Conservation (phyloP, 495 filamentous ascomycete genomes). For the Antarctomyces pellizariae region DNA sequence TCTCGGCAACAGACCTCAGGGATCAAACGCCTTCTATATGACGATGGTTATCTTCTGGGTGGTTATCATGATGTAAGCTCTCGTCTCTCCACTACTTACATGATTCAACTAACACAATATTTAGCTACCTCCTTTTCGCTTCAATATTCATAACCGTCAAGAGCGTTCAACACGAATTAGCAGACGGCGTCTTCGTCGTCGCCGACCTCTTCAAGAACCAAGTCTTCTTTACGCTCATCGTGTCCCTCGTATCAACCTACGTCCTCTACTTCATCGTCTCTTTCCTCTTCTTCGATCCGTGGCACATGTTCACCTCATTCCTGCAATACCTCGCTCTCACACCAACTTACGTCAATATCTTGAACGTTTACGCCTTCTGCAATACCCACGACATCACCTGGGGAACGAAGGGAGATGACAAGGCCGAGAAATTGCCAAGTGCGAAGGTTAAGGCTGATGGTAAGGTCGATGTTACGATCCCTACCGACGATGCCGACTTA, state of each 20-base stretch:
- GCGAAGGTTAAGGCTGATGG: slow-evolving; percentile 74
- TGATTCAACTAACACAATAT: slow-evolving; percentile 3
- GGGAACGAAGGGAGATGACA: slow-evolving; percentile 93
- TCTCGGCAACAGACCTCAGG: slow-evolving; percentile 88
- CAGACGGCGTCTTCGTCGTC: slow-evolving; percentile 33
- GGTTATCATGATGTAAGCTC: slow-evolving; percentile 62
- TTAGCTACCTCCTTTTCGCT: slow-evolving; percentile 76
- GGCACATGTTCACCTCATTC: slow-evolving; percentile 95
- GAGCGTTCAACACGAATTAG: slow-evolving; percentile 48
- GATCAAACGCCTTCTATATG: slow-evolving; percentile 82
- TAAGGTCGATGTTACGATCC: slow-evolving; percentile 82
- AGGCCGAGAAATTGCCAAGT: slow-evolving; percentile 55
- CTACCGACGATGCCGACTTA: slow-evolving; percentile 52
- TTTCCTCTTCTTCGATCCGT: slow-evolving; percentile 92
- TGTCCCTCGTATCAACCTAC: slow-evolving; percentile 81
- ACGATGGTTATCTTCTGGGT: slow-evolving; percentile 96
- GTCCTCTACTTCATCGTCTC: slow-evolving; percentile 82
- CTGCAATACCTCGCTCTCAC: slow-evolving; percentile 92
- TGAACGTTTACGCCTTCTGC: slow-evolving; percentile 96
- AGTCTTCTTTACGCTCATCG: slow-evolving; percentile 80
- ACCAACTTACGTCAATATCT: slow-evolving; percentile 85
- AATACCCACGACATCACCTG: slow-evolving; percentile 95
- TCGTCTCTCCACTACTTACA: background rate
- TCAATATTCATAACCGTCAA: slow-evolving; percentile 85
- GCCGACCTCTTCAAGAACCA: slow-evolving; percentile 58